Evolutionary conservation across 2,329 filamentous ascomycete genomes (phyloP).

Genomic region (Sporothrix pallida): DNA sequence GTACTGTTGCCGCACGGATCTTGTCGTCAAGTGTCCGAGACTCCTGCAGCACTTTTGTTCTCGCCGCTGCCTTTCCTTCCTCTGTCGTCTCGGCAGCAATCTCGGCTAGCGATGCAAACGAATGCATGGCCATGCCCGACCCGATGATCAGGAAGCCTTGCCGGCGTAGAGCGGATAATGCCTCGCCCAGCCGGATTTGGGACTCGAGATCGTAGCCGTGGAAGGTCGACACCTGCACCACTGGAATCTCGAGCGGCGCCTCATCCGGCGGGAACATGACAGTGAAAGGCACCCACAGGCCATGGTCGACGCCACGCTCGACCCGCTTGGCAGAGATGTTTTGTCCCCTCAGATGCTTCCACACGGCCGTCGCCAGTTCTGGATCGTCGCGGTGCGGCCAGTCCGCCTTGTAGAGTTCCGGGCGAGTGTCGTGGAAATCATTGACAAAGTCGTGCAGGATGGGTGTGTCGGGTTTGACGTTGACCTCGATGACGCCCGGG

Average conservation of each 20-base stretch:
- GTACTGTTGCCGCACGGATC: background rate
- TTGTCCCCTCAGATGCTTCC: constrained; percentile 17
- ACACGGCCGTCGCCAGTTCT: constrained; percentile 25
- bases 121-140: constrained; percentile 31
- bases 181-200: constrained; percentile 22
- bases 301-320: constrained; percentile 34
- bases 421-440: constrained; percentile 32
- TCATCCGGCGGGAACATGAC: constrained; percentile 30
- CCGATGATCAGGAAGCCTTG: constrained; percentile 26
- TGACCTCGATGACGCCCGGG: constrained; percentile 31
- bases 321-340: constrained; percentile 25
- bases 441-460: constrained; percentile 34
- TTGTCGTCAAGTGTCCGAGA: constrained; percentile 23
- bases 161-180: background rate
- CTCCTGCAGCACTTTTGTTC: background rate
- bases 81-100: constrained; percentile 18
- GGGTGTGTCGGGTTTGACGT: constrained; percentile 25
- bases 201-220: constrained; percentile 26
- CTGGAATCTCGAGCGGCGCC: constrained; percentile 9
- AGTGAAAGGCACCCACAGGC: constrained; percentile 31
- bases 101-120: constrained; percentile 30
- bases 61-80: background rate
- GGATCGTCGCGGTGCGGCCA: constrained; percentile 32
- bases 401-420: constrained; percentile 25
- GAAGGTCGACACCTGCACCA: constrained; percentile 31